Base-by-base conservation (phyloP, 2,329 filamentous ascomycete species). In the Eutypa lata region DNA sequence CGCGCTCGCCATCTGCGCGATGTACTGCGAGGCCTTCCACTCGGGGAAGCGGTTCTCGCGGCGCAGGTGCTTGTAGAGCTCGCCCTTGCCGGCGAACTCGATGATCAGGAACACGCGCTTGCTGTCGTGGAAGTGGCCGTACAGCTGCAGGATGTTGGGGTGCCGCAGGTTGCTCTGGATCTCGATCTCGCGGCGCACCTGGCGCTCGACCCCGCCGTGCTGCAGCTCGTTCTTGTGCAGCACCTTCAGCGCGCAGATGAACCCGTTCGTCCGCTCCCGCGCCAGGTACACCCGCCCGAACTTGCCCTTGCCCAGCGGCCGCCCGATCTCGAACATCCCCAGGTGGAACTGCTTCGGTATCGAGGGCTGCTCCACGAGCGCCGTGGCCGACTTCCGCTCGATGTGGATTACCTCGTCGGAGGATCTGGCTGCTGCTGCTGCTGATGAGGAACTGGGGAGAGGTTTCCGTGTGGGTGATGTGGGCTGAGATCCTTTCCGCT, bases 291-390 rank as follows among this genome's bases (percentile, higher is more conserved):
- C 90, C 45, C 90, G 83, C 2, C 90, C 90, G 65, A 94, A 95
- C 68, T 94, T 95, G 58, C 90, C 90, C 73, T 94, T 94, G 50
- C 90, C 90, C 3, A 95, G 77, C 1, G 90, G 89, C 61, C 90
- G 88, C 38, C 90, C 90, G 59, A 95, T 96, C 71, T 96, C 91
- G 69, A 96, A 96, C 90, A 95, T 95, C 72, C 90, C 89, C 3
- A 96, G 83, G 68, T 96, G 90, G 73, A 92, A 92, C 61, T 91
- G 72, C 62, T 83, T 86, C 43, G 80, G 80, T 19, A 75, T 53
- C 57, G 69, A 65, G 37, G 84, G 79, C 65, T 87, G 83, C 47
- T 86, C 79, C 53, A 80, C 75, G 51, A 87, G 70, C 8, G 76
- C 67, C 45, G n/a, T n/a, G n/a, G 74, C 68, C 22, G 79, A 77